phyloP scores from a whole-genome alignment of 169 alveolate genomes.

The Cryptosporidium meleagridis region DNA sequence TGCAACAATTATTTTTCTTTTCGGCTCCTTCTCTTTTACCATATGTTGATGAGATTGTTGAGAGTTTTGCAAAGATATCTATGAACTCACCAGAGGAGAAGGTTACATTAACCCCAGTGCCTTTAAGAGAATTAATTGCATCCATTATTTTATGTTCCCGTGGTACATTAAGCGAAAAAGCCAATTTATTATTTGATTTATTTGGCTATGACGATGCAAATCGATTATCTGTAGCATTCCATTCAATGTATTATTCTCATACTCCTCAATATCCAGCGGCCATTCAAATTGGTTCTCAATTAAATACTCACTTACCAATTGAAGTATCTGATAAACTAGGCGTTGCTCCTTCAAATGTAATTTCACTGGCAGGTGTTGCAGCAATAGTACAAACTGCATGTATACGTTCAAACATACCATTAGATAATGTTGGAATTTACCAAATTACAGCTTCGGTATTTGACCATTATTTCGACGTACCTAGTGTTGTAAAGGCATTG shows the following conservation, averaged over 20 bases:
- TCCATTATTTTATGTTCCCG: conserved; percentile 70
- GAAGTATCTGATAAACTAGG: conserved; percentile 72
- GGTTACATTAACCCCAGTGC: conserved; percentile 56
- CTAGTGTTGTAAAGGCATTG: conserved; percentile 55
- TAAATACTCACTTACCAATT: conserved; percentile 62
- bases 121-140: conserved; percentile 71
- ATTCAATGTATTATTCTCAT: conserved; percentile 72
- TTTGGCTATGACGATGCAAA: conserved; percentile 73
- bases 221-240: conserved; percentile 62
- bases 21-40: conserved; percentile 71
- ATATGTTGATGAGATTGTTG: conserved; percentile 73
- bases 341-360: conserved; percentile 73
- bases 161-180: conserved; percentile 73
- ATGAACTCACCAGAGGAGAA: conserved; percentile 51
- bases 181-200: conserved; percentile 64
- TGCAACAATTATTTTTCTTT: conserved; percentile 70
- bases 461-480: conserved; percentile 73
- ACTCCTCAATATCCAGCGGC: conserved; percentile 74
- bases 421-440: conserved; percentile 71
- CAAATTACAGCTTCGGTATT: conserved; percentile 75
- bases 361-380: conserved; percentile 64
- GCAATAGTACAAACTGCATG: conserved; percentile 75
- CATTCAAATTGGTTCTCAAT: conserved; percentile 70
- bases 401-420: conserved; percentile 61
- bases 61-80: conserved; percentile 70